A percentile compares a stretch with the other conserved stretches of the same genome.
phyloP scores from a whole-genome alignment of 768 basidiomycete genomes.

The Podaxis sp. region DNA sequence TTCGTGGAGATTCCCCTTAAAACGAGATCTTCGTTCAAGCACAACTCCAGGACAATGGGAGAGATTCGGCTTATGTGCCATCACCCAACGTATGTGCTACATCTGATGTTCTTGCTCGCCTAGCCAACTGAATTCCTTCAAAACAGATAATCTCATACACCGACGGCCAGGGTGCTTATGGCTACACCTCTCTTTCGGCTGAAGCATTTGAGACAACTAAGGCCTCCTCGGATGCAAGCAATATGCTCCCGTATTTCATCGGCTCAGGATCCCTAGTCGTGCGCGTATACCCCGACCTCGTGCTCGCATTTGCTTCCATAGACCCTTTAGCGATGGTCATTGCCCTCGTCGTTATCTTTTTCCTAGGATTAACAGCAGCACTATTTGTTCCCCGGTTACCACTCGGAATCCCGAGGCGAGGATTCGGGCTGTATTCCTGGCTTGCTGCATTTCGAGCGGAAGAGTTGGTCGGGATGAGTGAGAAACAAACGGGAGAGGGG shows the following conservation, averaged over 20 bases:
- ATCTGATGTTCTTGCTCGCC: not conserved
- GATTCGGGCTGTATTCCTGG: constrained; percentile 28
- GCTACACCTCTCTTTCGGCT: constrained; percentile 38
- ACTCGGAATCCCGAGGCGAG: constrained; percentile 21
- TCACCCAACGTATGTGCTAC: constrained; percentile 34
- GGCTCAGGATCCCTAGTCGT: constrained; percentile 36
- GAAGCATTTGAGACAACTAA: constrained; percentile 32
- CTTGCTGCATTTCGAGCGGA: constrained; percentile 21
- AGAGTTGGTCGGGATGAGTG: constrained; percentile 13
- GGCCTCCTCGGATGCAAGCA: constrained; percentile 36
- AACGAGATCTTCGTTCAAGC: not conserved
- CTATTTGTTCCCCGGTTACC: constrained; percentile 27
- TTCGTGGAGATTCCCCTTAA: not conserved
- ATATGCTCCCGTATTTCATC: constrained; percentile 40
- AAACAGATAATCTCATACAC: constrained; percentile 36
- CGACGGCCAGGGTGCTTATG: constrained; percentile 32
- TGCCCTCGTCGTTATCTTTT: constrained; percentile 25
- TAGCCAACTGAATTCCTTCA: not conserved
- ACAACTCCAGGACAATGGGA: constrained; percentile 31
- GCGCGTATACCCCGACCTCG: constrained; percentile 31
- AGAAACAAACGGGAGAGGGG: too few relatives aligned
- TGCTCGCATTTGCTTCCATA: constrained; percentile 28
- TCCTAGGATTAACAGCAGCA: constrained; percentile 32
- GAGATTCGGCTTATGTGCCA: constrained; percentile 38
- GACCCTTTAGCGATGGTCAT: constrained; percentile 23